Conservation (phyloP, 805 yeast genomes). For the Suhomyces emberorum region DNA sequence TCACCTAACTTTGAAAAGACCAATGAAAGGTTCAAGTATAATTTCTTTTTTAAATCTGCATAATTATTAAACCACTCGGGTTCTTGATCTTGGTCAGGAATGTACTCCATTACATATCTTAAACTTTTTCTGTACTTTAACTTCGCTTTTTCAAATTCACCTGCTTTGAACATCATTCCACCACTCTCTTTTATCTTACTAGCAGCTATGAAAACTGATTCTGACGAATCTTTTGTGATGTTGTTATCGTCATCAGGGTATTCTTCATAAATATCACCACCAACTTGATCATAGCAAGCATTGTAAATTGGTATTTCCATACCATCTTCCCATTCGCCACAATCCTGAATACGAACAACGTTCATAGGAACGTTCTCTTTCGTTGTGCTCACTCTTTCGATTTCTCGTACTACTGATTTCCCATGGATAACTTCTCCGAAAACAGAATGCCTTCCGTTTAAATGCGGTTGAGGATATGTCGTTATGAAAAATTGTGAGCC, state of each 20-base stretch:
- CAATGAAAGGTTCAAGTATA: slow-evolving; percentile 59
- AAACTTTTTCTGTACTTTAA: slow-evolving; percentile 65
- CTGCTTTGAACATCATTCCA: slow-evolving; percentile 52
- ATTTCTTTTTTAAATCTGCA: slow-evolving; percentile 48
- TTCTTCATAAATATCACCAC: slow-evolving; percentile 74
- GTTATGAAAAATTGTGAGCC: slow-evolving; percentile 71
- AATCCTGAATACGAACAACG: slow-evolving; percentile 47
- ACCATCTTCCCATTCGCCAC: slow-evolving; percentile 60
- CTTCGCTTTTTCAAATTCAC: slow-evolving; percentile 48
- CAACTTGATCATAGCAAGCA: slow-evolving; percentile 58
- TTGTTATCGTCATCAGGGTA: slow-evolving; percentile 68
- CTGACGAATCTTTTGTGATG: slow-evolving; percentile 57
- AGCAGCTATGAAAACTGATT: slow-evolving; percentile 49
- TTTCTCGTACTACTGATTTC: slow-evolving; percentile 63
- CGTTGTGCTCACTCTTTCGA: slow-evolving; percentile 47
- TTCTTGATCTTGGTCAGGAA: slow-evolving; percentile 67
- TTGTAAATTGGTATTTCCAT: slow-evolving; percentile 57
- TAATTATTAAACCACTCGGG: slow-evolving; percentile 51
- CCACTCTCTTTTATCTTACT: slow-evolving; percentile 65
- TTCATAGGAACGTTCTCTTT: slow-evolving; percentile 42
- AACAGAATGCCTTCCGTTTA: slow-evolving; percentile 71
- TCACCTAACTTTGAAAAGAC: slow-evolving; percentile 48
- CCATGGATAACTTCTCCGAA: slow-evolving; percentile 72
- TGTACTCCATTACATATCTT: slow-evolving; percentile 65
- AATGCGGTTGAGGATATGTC: slow-evolving; percentile 67